Evolutionary conservation across 2,329 filamentous ascomycete species (phyloP).

Genomic region (Alternaria tenuissima): DNA sequence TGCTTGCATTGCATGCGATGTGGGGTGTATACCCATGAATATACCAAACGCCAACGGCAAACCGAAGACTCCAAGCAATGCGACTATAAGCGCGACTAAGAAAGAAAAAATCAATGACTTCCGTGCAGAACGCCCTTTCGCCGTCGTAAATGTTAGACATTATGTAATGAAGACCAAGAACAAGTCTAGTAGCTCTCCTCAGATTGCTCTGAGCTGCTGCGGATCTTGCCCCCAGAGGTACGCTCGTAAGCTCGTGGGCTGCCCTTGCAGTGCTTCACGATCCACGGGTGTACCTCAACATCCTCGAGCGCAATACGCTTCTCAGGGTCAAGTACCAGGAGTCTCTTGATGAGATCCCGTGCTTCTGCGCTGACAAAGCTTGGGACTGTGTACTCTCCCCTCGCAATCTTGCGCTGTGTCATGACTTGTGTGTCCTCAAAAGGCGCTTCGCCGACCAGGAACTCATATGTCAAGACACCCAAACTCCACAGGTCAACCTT

Average conservation of each 20-base stretch:
- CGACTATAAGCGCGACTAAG: not conserved
- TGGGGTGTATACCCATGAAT: not conserved
- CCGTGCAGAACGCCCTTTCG: constrained; percentile 17
- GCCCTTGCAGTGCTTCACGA: constrained; percentile 85
- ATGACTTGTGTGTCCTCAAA: constrained; percentile 96
- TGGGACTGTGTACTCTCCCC: constrained; percentile 91
- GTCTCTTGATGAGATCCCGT: constrained; percentile 86
- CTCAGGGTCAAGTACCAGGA: constrained; percentile 90
- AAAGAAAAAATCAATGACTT: constrained; percentile 11
- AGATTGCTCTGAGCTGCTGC: constrained; percentile 34
- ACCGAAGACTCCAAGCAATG: constrained; percentile 16
- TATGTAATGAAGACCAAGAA: constrained; percentile 15
- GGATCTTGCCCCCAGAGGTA: constrained; percentile 38
- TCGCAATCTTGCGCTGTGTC: constrained; percentile 88
- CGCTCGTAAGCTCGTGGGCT: constrained; percentile 47
- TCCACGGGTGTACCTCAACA: constrained; percentile 92
- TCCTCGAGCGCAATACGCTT: constrained; percentile 91
- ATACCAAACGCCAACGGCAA: constrained; percentile 1
- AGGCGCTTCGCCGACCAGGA: constrained; percentile 92
- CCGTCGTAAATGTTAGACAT: constrained; percentile 29
- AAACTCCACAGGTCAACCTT: constrained; percentile 98
- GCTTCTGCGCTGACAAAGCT: constrained; percentile 90
- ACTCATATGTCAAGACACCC: constrained; percentile 95
- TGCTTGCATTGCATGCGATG: constrained; percentile 1
- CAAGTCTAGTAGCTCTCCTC: constrained; percentile 31